Percentiles rank a stretch among this genome's conserved stretches.
These are phyloP conservation scores for Candida odintsovae DNA, from an alignment of 805 yeast genomes.

Conservation along the genomic window DNA sequence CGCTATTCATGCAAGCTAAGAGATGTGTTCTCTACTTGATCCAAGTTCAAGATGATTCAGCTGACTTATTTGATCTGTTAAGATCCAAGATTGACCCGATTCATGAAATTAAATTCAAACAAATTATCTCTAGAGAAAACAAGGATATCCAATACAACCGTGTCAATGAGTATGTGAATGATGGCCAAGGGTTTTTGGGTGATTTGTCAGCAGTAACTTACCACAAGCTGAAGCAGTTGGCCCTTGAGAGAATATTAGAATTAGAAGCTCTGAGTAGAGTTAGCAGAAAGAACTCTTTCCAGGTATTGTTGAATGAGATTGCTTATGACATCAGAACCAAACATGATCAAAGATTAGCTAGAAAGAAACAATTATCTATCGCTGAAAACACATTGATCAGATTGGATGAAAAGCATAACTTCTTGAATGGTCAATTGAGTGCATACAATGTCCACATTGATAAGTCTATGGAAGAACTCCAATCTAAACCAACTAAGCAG, in stretches of 20 bases:
- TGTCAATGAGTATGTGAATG: constrained; percentile 34
- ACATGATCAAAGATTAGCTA: constrained; percentile 41
- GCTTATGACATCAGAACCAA: constrained; percentile 71
- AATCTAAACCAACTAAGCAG: constrained; percentile 29
- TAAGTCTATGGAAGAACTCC: constrained; percentile 44
- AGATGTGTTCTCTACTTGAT: constrained; percentile 77
- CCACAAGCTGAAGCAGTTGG: constrained; percentile 70
- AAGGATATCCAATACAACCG: constrained; percentile 29
- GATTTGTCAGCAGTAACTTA: constrained; percentile 47
- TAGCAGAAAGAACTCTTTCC: constrained; percentile 66
- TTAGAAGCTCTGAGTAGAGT: constrained; percentile 64
- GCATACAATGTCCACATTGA: constrained; percentile 43
- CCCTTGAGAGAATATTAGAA: constrained; percentile 70
- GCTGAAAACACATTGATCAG: constrained; percentile 39
- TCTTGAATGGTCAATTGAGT: constrained; percentile 34
- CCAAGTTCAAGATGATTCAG: constrained; percentile 67
- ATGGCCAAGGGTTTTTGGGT: constrained; percentile 42
- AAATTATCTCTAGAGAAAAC: constrained; percentile 46
- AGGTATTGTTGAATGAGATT: constrained; percentile 72
- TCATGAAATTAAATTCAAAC: constrained; percentile 63
- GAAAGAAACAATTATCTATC: constrained; percentile 39
- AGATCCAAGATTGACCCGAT: constrained; percentile 58
- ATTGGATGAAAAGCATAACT: constrained; percentile 39
- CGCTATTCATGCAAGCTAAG: constrained; percentile 71
- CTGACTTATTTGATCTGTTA: constrained; percentile 61